phyloP scores from a whole-genome alignment of 768 basidiomycete species.

The Coprinellus aureogranulatus region DNA sequence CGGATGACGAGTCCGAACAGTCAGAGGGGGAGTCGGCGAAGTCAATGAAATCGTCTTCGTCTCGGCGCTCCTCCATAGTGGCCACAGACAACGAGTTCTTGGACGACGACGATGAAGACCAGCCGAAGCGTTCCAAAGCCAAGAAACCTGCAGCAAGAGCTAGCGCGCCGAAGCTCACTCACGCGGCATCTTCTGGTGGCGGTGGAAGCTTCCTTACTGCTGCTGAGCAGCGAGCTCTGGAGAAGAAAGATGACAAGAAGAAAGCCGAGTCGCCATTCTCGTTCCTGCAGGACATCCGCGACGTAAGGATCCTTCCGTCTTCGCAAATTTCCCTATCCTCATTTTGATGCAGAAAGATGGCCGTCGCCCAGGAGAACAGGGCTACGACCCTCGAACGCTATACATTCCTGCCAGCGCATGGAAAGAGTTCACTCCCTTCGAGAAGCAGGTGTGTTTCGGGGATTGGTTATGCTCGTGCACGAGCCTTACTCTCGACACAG shows the following conservation, averaged over 20 bases:
- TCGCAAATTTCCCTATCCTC: not conserved
- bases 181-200: slow-evolving; percentile 22
- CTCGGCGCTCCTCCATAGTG: slow-evolving; percentile 41
- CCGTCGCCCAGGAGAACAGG: slow-evolving; percentile 69
- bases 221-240: slow-evolving; percentile 73
- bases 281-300: slow-evolving; percentile 70
- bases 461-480: not conserved
- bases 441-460: slow-evolving; percentile 64
- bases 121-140: slow-evolving; percentile 32
- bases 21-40: slow-evolving; percentile 25
- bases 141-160: slow-evolving; percentile 26
- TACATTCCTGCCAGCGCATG: slow-evolving; percentile 75
- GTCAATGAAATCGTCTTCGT: slow-evolving; percentile 46
- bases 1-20: slow-evolving; percentile 56
- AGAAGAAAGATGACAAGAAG: slow-evolving; percentile 82
- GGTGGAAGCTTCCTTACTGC: slow-evolving; percentile 67
- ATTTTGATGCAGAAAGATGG: slow-evolving; percentile 72
- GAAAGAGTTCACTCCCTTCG: slow-evolving; percentile 89
- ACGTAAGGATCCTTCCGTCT: slow-evolving; percentile 64
- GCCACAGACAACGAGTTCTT: slow-evolving; percentile 41
- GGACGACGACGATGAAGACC: slow-evolving; percentile 25
- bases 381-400: slow-evolving; percentile 89
- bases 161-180: slow-evolving; percentile 16
- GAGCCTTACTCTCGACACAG: slow-evolving; percentile 29
- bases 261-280: slow-evolving; percentile 70